Base-by-base conservation (phyloP, 106 monocot genomes). In the Ottelia alismoides region DNA sequence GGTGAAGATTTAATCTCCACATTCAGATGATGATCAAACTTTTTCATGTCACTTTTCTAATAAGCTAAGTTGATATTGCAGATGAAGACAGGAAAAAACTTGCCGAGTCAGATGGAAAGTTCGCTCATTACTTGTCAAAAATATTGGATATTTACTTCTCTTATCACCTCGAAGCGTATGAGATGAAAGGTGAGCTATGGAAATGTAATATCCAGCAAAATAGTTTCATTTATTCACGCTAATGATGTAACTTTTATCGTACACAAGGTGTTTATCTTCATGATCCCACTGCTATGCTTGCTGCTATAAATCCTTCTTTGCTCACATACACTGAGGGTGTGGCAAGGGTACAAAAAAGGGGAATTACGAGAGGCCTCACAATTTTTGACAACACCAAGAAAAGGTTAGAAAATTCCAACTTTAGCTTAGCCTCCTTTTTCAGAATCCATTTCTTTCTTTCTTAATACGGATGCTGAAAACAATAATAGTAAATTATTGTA, bases 231-330 rank as follows among this genome's bases (percentile, higher is more conserved):
- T n/a, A n/a, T n/a, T n/a, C n/a, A n/a, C n/a, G n/a, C n/a, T n/a
- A n/a, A n/a, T n/a, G n/a, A n/a, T n/a, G n/a, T n/a, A n/a, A n/a
- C n/a, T n/a, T n/a, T n/a, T n/a, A n/a, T n/a, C n/a, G n/a, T n/a
- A n/a, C n/a, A n/a, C n/a, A 76, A 99, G 98, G 82, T 53, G 85
- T 90, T 47, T 99, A 86, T 60, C 85, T 99, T 59, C 98, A 99
- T 66, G 98, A 99, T 56, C 98, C 98, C 28, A 80, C 90, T 46
- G 72, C 86, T 57, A 44, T 90, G 56, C 44, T 99, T 56, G 98
- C 98, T 27, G 98, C 90, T 31, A 69, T 83, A 16, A 70, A 99
- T 74, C 90, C 98, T 66, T 86, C 90, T 19, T 65, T 99, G 57
- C 52, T 99, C 30, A 98, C 98, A 57, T 90, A 86, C 46, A 83